Percentiles rank a stretch among this genome's conserved stretches.
These are phyloP conservation scores for Aspergillus nomiae DNA, from an alignment of 2,329 filamentous ascomycete species.

Conservation along the genomic window DNA sequence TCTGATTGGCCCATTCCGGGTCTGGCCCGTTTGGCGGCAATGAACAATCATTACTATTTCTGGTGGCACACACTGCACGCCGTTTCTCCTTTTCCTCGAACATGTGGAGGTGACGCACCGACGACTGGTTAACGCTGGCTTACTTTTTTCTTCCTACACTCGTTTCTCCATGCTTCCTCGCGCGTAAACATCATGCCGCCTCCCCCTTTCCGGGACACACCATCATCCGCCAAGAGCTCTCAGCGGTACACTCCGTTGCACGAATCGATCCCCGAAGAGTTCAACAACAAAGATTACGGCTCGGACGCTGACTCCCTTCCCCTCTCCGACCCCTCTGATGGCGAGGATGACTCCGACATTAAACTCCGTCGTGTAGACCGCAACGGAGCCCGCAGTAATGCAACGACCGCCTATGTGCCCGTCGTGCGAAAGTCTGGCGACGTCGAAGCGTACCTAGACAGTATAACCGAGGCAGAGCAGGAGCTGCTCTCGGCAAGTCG, in stretches of 20 bases:
- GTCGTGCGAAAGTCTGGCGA: conserved; percentile 21
- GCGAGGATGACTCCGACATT: conserved; percentile 13
- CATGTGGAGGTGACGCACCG: neutral
- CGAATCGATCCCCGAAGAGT: conserved; percentile 22
- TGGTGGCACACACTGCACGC: neutral
- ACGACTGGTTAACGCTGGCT: neutral
- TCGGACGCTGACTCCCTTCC: conserved; percentile 14
- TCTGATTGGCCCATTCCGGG: neutral
- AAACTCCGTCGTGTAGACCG: conserved; percentile 19
- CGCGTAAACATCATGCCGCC: conserved; percentile 4
- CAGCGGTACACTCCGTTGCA: conserved; percentile 21
- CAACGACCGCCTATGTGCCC: conserved; percentile 18
- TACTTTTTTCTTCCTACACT: neutral
- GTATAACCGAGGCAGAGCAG: conserved; percentile 27
- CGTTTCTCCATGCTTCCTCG: neutral
- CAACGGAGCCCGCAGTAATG: neutral
- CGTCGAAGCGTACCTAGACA: conserved; percentile 25
- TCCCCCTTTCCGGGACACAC: neutral
- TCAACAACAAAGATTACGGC: conserved; percentile 3
- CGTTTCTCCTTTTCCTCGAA: neutral
- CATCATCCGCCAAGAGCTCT: neutral
- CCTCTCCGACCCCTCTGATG: conserved; percentile 15
- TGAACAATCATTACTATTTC: conserved; percentile 9
- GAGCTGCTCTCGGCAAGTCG: conserved; percentile 23
- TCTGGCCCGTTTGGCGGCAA: neutral